Percentiles rank a stretch among this genome's conserved stretches.
Evolutionary conservation across 768 basidiomycete genomes (phyloP).

Genomic region (Trametes punicea): DNA sequence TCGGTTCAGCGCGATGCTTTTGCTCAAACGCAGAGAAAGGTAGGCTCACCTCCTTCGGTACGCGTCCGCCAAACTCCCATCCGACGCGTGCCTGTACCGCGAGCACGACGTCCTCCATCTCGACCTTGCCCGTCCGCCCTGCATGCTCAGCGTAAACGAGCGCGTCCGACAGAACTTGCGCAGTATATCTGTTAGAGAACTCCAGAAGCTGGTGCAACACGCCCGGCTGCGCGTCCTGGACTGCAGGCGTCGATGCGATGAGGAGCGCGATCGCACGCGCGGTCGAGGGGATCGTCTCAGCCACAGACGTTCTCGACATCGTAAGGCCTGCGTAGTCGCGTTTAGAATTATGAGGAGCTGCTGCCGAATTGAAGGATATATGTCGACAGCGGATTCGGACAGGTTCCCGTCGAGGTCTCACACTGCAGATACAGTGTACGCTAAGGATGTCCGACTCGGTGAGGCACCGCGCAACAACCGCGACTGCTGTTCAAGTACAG

Average conservation of each 20-base stretch:
- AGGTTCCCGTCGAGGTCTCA: too few species aligned
- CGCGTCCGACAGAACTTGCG: conserved; percentile 80
- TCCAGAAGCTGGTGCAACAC: conserved; percentile 86
- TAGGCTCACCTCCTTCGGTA: conserved; percentile 79
- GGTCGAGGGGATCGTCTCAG: conserved; percentile 78
- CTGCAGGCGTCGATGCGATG: conserved; percentile 76
- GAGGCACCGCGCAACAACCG: too few species aligned
- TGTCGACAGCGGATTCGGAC: too few species aligned
- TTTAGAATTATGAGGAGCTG: too few species aligned
- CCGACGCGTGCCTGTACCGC: conserved; percentile 88
- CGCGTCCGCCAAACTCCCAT: conserved; percentile 87
- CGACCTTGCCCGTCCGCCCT: conserved; percentile 71
- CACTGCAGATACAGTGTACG: too few species aligned
- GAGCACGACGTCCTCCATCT: conserved; percentile 77
- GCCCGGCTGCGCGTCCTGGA: conserved; percentile 83
- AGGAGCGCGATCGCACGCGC: conserved; percentile 82
- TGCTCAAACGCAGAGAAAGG: neutral
- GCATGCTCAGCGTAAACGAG: conserved; percentile 87
- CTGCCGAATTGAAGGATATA: neutral
- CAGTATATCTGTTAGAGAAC: conserved; percentile 80
- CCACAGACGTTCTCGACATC: conserved; percentile 42
- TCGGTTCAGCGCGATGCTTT: neutral
- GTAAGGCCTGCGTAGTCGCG: neutral
- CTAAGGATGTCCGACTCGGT: too few species aligned
- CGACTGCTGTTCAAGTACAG: too few species aligned